Evolutionary conservation across 495 filamentous ascomycete genomes (phyloP), one percentile per base, ranked within the genome.

Genomic region (Monascus purpureus): DNA sequence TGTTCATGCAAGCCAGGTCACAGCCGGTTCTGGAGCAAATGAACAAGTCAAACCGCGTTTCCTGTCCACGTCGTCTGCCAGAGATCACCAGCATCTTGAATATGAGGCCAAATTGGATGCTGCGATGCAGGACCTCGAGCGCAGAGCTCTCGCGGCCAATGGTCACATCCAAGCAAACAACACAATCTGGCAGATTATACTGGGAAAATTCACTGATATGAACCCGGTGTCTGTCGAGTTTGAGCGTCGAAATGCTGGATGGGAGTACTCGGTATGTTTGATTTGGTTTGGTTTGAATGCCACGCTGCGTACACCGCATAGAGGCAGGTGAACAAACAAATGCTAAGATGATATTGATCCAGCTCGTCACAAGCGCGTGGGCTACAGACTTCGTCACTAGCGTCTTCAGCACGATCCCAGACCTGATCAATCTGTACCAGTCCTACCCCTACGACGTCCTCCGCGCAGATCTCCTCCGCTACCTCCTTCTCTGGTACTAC

Each of bases 381-480:
- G 57, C 55, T 0, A 41, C 47, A 9, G 35, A 45, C 15, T 57
- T 57, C 32, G 36, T 61, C 9, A 44, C 40, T 1, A 33, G 43
- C 1, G 38, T 45, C 17, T 38, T 59, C 2, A 33, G 40, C 2
- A 39, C 46, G 2, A 36, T 59, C 3, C 57, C 57, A 5, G 53
- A 56, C 1, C 42, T 61, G 6, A 34, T 40, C 4, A 32, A 19
- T 0, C 17, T 51, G 2, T 61, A 57, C 36, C 31, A 49, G 13
- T 48, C 51, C 20, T 59, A 59, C 17, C 57, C 55, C 0, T 40
- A 55, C 28, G 32, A 51, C 13, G 53, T 64, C 17, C 56, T 61
- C 6, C 56, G 58, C 3, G 55, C 60, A 0, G 65, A 71, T 25
- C 49, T 70, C 0, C 46, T 70, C n/a, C 54, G 64, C 13, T 71